Evolutionary conservation across 306 rosid genomes (phyloP).

Genomic region (Canavalia ensiformis): DNA sequence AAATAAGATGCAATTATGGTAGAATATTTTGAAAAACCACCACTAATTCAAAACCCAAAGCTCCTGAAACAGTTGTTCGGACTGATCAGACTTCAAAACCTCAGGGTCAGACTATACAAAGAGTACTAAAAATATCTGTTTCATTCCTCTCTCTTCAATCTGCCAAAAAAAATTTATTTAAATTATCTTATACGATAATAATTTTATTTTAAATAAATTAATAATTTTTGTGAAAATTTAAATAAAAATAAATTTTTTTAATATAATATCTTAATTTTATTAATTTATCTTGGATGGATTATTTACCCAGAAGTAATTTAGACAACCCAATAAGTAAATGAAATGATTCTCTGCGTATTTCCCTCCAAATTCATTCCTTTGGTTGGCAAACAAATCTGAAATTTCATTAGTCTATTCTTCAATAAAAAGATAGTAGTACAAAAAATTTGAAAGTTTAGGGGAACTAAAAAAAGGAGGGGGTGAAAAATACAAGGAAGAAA

Average conservation of each 20-base stretch:
- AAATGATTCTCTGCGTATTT: slow-evolving; percentile 44
- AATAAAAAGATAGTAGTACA: slow-evolving; percentile 43
- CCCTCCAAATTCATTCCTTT: slow-evolving; percentile 45
- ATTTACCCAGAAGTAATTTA: no score
- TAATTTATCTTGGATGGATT: no score
- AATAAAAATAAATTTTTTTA: no score
- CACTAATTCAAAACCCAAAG: slow-evolving; percentile 49
- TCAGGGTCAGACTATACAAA: slow-evolving; percentile 56
- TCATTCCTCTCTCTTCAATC: background rate
- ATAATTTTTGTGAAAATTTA: no score
- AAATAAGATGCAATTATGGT: slow-evolving; percentile 58
- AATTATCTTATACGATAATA: no score
- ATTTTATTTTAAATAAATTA: no score
- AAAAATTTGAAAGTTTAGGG: slow-evolving; percentile 40
- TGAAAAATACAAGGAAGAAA: background rate
- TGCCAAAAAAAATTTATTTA: background rate
- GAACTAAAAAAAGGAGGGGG: background rate
- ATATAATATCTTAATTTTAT: no score
- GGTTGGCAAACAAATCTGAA: slow-evolving; percentile 51
- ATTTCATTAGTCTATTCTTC: slow-evolving; percentile 59
- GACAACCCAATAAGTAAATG: slow-evolving; percentile 33
- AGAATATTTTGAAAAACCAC: slow-evolving; percentile 68
- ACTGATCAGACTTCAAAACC: slow-evolving; percentile 44
- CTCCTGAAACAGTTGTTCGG: slow-evolving; percentile 54
- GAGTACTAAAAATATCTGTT: slow-evolving; percentile 64